A percentile compares a stretch with the other conserved stretches of the same genome.
Conservation (phyloP, 805 yeast genomes). For the Saturnispora ahearnii region DNA sequence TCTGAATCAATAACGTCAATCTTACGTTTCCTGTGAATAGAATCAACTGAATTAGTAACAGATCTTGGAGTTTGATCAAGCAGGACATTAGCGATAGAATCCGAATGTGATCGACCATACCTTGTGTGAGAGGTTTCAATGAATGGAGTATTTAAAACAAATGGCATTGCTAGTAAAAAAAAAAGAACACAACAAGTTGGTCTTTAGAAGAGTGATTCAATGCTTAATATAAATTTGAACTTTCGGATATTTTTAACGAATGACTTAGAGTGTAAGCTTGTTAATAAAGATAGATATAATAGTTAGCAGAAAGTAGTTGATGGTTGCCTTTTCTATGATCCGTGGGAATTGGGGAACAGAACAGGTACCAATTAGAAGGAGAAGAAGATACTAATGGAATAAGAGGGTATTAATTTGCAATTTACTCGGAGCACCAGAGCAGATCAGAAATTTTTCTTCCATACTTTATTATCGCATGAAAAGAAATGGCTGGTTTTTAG, state of each 20-base stretch:
- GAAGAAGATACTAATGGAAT: not conserved
- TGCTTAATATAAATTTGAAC: not conserved
- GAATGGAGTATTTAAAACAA: not conserved
- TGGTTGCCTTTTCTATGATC: not conserved
- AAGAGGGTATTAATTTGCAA: not conserved
- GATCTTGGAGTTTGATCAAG: conserved; percentile 17
- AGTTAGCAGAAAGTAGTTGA: not conserved
- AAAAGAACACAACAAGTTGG: no score
- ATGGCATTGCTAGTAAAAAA: not conserved
- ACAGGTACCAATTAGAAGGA: not conserved
- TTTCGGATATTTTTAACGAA: not conserved
- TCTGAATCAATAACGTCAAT: conserved; percentile 5
- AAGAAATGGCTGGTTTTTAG: not conserved
- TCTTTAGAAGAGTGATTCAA: not conserved
- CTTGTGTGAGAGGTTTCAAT: conserved; percentile 7
- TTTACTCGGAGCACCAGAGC: not conserved
- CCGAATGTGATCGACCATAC: conserved; percentile 27
- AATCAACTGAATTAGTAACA: conserved; percentile 3
- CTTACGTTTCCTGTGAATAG: conserved; percentile 4
- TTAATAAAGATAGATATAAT: not conserved
- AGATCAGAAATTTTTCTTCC: not conserved
- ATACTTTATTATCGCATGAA: not conserved
- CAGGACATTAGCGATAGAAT: conserved; percentile 23
- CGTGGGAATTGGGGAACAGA: not conserved
- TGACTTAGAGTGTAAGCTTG: not conserved